These are phyloP conservation scores for Xylaria polymorpha DNA, from an alignment of 2,329 filamentous ascomycete species.

Conservation along the genomic window DNA sequence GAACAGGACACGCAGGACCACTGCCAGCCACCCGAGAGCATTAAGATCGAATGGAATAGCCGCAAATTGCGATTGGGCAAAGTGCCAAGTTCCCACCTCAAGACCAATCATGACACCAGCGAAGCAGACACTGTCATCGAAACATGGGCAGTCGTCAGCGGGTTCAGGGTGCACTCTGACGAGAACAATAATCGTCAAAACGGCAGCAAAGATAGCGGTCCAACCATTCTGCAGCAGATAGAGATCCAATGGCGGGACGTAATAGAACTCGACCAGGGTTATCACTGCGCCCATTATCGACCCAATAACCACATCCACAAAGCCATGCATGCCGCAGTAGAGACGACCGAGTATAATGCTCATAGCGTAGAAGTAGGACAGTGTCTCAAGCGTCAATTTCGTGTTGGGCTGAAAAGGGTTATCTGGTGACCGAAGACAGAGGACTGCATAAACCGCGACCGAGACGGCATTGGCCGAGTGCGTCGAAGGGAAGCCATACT, in stretches of 20 bases:
- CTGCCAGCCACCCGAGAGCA: conserved; percentile 72
- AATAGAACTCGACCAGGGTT: conserved; percentile 69
- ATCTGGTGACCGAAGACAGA: conserved; percentile 74
- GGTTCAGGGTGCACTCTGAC: conserved; percentile 95
- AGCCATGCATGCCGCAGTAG: conserved; percentile 99
- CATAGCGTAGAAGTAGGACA: conserved; percentile 84
- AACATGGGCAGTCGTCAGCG: conserved; percentile 96
- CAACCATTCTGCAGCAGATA: conserved; percentile 76
- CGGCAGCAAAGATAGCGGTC: conserved; percentile 71
- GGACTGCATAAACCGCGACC: conserved; percentile 85
- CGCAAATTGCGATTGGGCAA: conserved; percentile 65
- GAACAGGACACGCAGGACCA: conserved; percentile 75
- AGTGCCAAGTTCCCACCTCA: conserved; percentile 86
- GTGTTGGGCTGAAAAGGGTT: conserved; percentile 69
- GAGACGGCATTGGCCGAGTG: conserved; percentile 98
- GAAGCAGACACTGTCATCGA: conserved; percentile 95
- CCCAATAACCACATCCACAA: conserved; percentile 88
- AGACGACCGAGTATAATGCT: conserved; percentile 92
- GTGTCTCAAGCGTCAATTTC: conserved; percentile 71
- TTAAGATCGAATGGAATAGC: conserved; percentile 71
- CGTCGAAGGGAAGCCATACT: conserved; percentile 97
- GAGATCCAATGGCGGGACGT: conserved; percentile 71
- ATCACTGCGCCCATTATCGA: conserved; percentile 78
- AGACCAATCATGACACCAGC: conserved; percentile 89
- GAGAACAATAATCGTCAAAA: conserved; percentile 75